phyloP scores from a whole-genome alignment of 1,284 basidiomycete genomes.

The Leccinum huronense region DNA sequence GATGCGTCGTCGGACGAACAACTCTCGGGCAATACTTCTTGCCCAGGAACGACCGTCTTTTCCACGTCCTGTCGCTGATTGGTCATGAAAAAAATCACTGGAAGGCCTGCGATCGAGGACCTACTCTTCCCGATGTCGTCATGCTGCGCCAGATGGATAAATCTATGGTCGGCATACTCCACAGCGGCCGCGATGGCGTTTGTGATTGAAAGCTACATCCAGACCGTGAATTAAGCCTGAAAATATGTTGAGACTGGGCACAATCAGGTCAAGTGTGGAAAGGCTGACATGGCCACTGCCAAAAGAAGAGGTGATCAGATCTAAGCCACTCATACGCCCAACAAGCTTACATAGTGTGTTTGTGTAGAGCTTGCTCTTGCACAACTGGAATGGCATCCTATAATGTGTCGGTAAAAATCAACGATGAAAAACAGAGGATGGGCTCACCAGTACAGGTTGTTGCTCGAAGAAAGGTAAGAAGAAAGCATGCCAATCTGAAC shows the following conservation, averaged over 20 bases:
- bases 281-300: constrained; percentile 21
- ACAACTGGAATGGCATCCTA: constrained; percentile 25
- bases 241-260: not conserved
- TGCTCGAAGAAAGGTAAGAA: constrained; percentile 17
- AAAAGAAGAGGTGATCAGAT: constrained; percentile 3
- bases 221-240: constrained; percentile 19
- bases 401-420: not conserved
- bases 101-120: not conserved
- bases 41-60: not conserved
- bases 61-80: constrained; percentile 13
- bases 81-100: constrained; percentile 4
- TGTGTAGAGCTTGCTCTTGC: constrained; percentile 42
- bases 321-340: not conserved
- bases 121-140: constrained; percentile 34
- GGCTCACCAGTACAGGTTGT: constrained; percentile 20
- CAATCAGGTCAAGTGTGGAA: not conserved
- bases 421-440: not conserved
- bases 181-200: constrained; percentile 8
- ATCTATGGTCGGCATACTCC: constrained; percentile 16
- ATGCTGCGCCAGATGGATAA: constrained; percentile 7
- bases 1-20: constrained; percentile 2
- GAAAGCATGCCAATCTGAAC: constrained; percentile 22
- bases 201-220: constrained; percentile 10
- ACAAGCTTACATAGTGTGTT: constrained; percentile 20
- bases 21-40: not conserved